Evolutionary conservation across 768 basidiomycete species (phyloP).

Genomic region (Pleurotus ostreatus): DNA sequence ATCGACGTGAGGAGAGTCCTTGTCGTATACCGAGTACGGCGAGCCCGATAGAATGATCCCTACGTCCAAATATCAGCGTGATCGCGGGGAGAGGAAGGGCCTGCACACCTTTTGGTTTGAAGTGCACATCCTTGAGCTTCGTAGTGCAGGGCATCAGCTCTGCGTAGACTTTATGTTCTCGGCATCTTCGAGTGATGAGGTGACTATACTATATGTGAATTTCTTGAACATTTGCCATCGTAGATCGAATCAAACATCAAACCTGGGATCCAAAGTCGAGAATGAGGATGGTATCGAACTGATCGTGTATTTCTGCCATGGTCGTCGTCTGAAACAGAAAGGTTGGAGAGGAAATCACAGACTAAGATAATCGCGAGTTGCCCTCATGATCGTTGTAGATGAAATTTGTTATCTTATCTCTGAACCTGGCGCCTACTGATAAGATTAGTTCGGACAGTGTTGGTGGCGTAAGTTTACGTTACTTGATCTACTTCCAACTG

Average conservation of each 20-base stretch:
- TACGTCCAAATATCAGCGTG: slow-evolving; percentile 14
- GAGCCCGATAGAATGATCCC: slow-evolving; percentile 98
- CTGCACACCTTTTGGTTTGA: slow-evolving; percentile 85
- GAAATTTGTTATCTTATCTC: no score
- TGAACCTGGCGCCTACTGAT: no score
- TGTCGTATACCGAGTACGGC: slow-evolving; percentile 96
- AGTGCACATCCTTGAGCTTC: slow-evolving; percentile 79
- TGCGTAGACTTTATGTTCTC: slow-evolving; percentile 95
- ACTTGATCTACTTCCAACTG: no score
- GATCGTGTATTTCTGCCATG: slow-evolving; percentile 90
- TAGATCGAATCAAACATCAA: neutral
- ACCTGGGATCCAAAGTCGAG: slow-evolving; percentile 98
- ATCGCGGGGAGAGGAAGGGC: neutral
- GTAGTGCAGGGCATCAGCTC: slow-evolving; percentile 97
- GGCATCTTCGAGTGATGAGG: slow-evolving; percentile 94
- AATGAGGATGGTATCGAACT: slow-evolving; percentile 94
- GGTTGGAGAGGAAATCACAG: no score
- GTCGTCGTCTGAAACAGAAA: neutral
- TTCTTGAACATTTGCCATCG: neutral
- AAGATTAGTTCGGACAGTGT: no score
- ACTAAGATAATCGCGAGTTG: no score
- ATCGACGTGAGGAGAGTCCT: slow-evolving; percentile 90
- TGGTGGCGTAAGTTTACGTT: no score
- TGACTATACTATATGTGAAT: slow-evolving; percentile 76
- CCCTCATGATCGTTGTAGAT: no score